These are phyloP conservation scores for Microbotryum saponariae DNA, from an alignment of 1,284 basidiomycete genomes.

Conservation along the genomic window DNA sequence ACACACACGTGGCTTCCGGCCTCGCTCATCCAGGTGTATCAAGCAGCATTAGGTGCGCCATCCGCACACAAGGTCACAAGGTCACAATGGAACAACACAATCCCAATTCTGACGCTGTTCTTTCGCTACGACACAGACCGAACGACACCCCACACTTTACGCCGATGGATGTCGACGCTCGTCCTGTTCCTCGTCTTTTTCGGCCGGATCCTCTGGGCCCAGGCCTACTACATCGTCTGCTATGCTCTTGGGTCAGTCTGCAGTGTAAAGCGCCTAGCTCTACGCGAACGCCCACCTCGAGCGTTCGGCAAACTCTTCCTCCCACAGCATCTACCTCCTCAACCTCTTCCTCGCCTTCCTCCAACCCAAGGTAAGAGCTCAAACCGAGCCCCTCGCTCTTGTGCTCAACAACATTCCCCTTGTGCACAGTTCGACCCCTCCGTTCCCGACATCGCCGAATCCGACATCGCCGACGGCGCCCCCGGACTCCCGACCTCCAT, in stretches of 20 bases:
- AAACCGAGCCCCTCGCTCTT: too few species aligned
- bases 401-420: too few species aligned
- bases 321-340: conserved; percentile 65
- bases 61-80: too few species aligned
- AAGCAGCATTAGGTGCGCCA: conserved; percentile 8
- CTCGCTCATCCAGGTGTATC: conserved; percentile 2
- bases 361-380: conserved; percentile 55
- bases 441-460: conserved; percentile 80
- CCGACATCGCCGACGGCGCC: conserved; percentile 93
- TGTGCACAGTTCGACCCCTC: conserved; percentile 72
- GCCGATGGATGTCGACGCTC: conserved; percentile 79
- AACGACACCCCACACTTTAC: conserved; percentile 77
- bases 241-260: conserved; percentile 36
- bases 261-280: neutral
- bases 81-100: neutral
- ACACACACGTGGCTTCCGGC: neutral
- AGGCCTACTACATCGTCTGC: conserved; percentile 50
- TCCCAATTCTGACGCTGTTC: neutral
- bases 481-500: conserved; percentile 41
- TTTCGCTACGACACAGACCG: conserved; percentile 51
- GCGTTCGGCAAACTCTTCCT: neutral
- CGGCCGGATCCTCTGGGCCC: conserved; percentile 75
- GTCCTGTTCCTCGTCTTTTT: conserved; percentile 70
- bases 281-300: neutral
- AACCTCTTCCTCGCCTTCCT: conserved; percentile 66